Conservation (phyloP, 306 rosid species). For the Sechiopsis laciniata region DNA sequence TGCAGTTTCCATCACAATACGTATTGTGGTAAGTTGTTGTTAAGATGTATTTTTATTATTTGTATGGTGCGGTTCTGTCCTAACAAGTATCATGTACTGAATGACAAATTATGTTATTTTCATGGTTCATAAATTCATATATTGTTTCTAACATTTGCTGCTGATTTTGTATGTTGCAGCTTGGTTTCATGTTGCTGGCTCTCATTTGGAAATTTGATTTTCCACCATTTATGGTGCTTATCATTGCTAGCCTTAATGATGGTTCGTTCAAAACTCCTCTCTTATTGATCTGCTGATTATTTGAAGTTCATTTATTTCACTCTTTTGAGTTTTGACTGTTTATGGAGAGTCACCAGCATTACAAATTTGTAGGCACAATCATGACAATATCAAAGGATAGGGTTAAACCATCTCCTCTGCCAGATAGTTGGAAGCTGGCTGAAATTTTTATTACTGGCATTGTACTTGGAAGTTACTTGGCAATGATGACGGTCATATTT, state of each 20-base stretch:
- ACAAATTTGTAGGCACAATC: slow-evolving; percentile 61
- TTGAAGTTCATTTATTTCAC: not conserved
- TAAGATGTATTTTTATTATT: too few species aligned
- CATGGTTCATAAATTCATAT: too few species aligned
- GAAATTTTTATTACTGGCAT: slow-evolving; percentile 93
- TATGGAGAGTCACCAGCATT: not conserved
- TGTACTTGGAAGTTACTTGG: slow-evolving; percentile 91
- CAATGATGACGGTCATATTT: slow-evolving; percentile 98
- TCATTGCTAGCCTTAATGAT: slow-evolving; percentile 90
- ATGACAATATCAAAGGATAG: slow-evolving; percentile 98
- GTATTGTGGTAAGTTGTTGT: slow-evolving; percentile 68
- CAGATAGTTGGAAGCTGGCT: slow-evolving; percentile 97
- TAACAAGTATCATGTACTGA: not conserved
- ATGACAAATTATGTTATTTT: not conserved
- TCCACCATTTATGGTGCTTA: slow-evolving; percentile 98
- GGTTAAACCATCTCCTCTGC: slow-evolving; percentile 94
- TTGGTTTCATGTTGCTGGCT: slow-evolving; percentile 97
- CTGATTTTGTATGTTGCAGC: slow-evolving; percentile 51
- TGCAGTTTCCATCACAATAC: slow-evolving; percentile 96
- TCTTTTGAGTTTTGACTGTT: not conserved
- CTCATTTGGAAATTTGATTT: slow-evolving; percentile 93
- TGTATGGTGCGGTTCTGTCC: too few species aligned
- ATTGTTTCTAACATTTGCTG: too few species aligned
- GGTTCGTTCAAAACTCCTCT: slow-evolving; percentile 44
- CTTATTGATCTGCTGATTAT: too few species aligned